phyloP scores from a whole-genome alignment of 345 rosid species.

The Pistacia vera region DNA sequence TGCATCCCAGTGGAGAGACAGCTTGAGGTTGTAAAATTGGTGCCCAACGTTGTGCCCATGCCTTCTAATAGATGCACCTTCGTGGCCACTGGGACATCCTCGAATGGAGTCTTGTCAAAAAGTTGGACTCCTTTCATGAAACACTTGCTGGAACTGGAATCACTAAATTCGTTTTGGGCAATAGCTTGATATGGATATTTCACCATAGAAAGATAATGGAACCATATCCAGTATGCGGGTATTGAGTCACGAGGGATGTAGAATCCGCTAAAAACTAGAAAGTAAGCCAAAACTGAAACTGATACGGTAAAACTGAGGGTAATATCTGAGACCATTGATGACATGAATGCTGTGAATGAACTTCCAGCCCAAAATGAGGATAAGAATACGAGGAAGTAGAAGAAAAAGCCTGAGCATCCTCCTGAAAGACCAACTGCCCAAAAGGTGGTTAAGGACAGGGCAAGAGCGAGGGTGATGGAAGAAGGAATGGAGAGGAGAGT shows the following conservation, averaged over 20 bases:
- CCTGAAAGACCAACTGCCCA: slow-evolving; percentile 64
- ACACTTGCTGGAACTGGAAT: slow-evolving; percentile 29
- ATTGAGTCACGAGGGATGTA: slow-evolving; percentile 36
- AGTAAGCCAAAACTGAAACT: slow-evolving; percentile 27
- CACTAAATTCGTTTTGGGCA: slow-evolving; percentile 26
- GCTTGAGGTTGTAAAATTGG: slow-evolving; percentile 25
- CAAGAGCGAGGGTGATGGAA: slow-evolving; percentile 40
- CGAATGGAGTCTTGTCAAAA: slow-evolving; percentile 34
- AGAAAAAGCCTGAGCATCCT: slow-evolving; percentile 44
- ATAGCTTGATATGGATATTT: slow-evolving; percentile 30
- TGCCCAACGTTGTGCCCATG: slow-evolving; percentile 27
- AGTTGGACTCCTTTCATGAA: slow-evolving; percentile 35
- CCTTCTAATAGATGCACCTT: slow-evolving; percentile 30
- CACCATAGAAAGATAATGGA: slow-evolving; percentile 40
- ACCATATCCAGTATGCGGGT: slow-evolving; percentile 34
- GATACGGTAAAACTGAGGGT: slow-evolving; percentile 34
- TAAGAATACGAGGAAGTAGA: slow-evolving; percentile 44
- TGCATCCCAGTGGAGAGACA: slow-evolving; percentile 33
- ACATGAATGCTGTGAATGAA: slow-evolving; percentile 44
- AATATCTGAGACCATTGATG: slow-evolving; percentile 48
- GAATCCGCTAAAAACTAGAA: slow-evolving; percentile 39
- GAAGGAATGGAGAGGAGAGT: slow-evolving; percentile 51
- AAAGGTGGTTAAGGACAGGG: slow-evolving; percentile 44
- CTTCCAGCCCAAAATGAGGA: slow-evolving; percentile 44
- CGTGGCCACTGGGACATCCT: slow-evolving; percentile 1